Evolutionary conservation across 371 early-diverging fungal genomes (phyloP).

Genomic region (Mortierella polycephala): DNA sequence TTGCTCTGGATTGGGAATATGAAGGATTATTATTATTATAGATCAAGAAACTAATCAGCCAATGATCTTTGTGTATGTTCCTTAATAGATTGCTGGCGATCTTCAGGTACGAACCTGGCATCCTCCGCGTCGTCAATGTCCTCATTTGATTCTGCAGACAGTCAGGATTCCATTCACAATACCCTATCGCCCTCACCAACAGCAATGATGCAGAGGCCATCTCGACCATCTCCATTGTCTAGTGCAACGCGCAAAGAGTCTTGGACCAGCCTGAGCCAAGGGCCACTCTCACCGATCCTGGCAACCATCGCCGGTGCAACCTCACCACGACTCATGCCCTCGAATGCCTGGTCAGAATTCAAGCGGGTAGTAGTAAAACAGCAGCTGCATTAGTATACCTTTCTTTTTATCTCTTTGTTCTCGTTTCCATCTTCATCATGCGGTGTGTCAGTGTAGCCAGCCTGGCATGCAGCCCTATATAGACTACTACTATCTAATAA

Average conservation of each 20-base stretch:
- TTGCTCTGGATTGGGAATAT: not conserved
- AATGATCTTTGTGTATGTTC: not conserved
- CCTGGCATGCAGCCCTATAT: no score
- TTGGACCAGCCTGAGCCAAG: slow-evolving; percentile 41
- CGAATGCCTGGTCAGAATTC: slow-evolving; percentile 53
- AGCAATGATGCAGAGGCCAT: not conserved
- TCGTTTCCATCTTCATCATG: not conserved
- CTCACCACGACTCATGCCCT: slow-evolving; percentile 38
- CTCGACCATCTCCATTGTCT: slow-evolving; percentile 18
- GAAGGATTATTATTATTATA: not conserved
- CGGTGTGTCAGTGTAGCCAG: no score
- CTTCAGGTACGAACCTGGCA: slow-evolving; percentile 12
- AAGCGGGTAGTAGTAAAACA: slow-evolving; percentile 50
- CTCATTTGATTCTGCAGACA: slow-evolving; percentile 25
- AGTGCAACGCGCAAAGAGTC: slow-evolving; percentile 37
- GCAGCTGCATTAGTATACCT: slow-evolving; percentile 7
- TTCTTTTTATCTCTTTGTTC: slow-evolving; percentile 1
- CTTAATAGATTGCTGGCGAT: slow-evolving; percentile 39
- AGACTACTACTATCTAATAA: no score
- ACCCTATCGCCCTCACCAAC: slow-evolving; percentile 19
- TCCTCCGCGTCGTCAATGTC: slow-evolving; percentile 43
- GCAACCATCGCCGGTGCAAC: slow-evolving; percentile 45
- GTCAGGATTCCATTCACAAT: slow-evolving; percentile 9
- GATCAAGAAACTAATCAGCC: not conserved
- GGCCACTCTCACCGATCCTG: slow-evolving; percentile 45